A percentile compares a stretch with the other conserved stretches of the same genome.
phyloP scores from a whole-genome alignment of 2,329 filamentous ascomycete species.

The Ampelomyces quisqualis region DNA sequence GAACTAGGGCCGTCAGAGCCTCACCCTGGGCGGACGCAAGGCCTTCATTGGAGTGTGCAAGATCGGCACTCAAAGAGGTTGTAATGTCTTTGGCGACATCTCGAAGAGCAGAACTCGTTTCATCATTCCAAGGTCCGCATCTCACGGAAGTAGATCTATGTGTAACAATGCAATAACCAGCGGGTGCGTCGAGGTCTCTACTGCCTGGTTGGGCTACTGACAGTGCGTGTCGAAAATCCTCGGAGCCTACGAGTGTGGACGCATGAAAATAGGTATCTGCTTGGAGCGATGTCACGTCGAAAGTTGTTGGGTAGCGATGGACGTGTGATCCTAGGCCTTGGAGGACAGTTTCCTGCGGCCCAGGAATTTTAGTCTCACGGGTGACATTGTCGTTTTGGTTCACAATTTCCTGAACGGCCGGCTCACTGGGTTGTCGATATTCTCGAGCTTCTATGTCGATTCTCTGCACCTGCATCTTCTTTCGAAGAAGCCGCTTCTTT shows the following conservation, averaged over 20 bases:
- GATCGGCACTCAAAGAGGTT: slow-evolving; percentile 2
- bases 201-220: slow-evolving; percentile 3
- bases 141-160: slow-evolving; percentile 39
- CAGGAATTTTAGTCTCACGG: too few relatives aligned
- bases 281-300: slow-evolving; percentile 53
- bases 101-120: slow-evolving; percentile 48
- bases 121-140: slow-evolving; percentile 60
- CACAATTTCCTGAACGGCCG: slow-evolving; percentile 23
- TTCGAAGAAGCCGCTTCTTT: slow-evolving; percentile 34
- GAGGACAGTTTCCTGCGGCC: slow-evolving; percentile 24
- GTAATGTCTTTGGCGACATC: slow-evolving; percentile 14
- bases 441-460: slow-evolving; percentile 50
- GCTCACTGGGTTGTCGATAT: slow-evolving; percentile 49
- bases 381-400: neutral
- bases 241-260: slow-evolving; percentile 60
- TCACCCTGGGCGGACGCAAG: neutral
- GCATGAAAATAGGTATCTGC: slow-evolving; percentile 58
- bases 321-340: slow-evolving; percentile 53
- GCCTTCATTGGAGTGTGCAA: neutral
- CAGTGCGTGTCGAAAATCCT: slow-evolving; percentile 53
- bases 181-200: slow-evolving; percentile 48
- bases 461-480: slow-evolving; percentile 49
- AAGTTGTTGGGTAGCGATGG: slow-evolving; percentile 54
- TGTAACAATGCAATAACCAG: slow-evolving; percentile 44
- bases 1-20: slow-evolving; percentile 13